These are phyloP conservation scores for Sutorius eximius DNA, from an alignment of 1,284 basidiomycete genomes.

Conservation along the genomic window DNA sequence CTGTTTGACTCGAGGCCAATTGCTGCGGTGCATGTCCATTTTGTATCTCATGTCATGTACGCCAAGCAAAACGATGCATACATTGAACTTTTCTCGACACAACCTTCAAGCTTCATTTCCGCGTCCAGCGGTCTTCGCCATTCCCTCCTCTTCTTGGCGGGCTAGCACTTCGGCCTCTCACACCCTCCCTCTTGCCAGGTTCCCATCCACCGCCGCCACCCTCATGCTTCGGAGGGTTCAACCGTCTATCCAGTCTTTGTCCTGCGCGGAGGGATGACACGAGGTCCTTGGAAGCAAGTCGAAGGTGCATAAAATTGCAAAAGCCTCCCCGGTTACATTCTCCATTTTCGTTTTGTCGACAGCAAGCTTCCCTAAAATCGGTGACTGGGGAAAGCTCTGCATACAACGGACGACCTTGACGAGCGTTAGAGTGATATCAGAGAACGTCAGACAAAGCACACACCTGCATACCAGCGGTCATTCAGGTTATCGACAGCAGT, in stretches of 20 bases:
- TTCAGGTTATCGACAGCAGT: slow-evolving; percentile 91
- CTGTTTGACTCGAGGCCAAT: neutral
- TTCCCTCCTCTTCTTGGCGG: slow-evolving; percentile 59
- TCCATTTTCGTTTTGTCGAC: slow-evolving; percentile 96
- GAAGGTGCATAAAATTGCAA: slow-evolving; percentile 99
- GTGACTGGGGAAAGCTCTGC: slow-evolving; percentile 99
- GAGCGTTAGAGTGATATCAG: slow-evolving; percentile 6
- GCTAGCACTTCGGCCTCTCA: slow-evolving; percentile 69
- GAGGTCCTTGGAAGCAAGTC: slow-evolving; percentile 81
- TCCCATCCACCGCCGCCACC: slow-evolving; percentile 80
- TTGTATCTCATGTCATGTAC: neutral
- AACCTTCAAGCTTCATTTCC: slow-evolving; percentile 42
- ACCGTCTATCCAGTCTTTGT: slow-evolving; percentile 78
- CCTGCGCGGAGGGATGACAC: slow-evolving; percentile 78
- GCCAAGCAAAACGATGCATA: neutral
- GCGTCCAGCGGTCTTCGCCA: slow-evolving; percentile 77
- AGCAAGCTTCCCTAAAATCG: slow-evolving; percentile 98
- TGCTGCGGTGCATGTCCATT: neutral
- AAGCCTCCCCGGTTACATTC: slow-evolving; percentile 96
- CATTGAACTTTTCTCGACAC: neutral
- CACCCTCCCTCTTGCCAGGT: slow-evolving; percentile 63
- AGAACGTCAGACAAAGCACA: slow-evolving; percentile 30
- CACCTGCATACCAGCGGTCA: slow-evolving; percentile 97
- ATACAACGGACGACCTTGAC: slow-evolving; percentile 86
- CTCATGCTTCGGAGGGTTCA: slow-evolving; percentile 63